Conservation (phyloP, 108 stramenopile genomes). For the Cyclotella baltica region DNA sequence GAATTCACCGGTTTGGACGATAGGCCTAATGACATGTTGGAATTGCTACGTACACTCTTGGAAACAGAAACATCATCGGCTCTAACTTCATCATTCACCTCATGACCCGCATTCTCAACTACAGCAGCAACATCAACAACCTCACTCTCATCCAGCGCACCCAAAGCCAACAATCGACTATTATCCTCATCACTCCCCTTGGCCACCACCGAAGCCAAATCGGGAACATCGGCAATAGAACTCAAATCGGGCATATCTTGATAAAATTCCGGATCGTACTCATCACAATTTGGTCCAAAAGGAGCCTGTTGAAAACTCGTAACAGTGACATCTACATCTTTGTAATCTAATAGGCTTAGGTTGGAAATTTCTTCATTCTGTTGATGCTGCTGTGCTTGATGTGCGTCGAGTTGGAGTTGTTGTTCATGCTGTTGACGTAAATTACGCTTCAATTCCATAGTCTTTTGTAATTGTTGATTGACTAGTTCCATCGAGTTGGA, state of each 20-base stretch:
- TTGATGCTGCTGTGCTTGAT: background rate
- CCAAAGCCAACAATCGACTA: too few species aligned
- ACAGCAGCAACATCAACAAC: background rate
- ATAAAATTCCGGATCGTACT: background rate
- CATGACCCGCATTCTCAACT: background rate
- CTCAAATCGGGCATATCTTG: background rate
- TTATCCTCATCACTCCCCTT: too few species aligned
- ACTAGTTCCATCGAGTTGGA: background rate
- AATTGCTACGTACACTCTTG: constrained; percentile 8
- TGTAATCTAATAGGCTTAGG: background rate
- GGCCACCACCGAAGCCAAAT: too few species aligned
- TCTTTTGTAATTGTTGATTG: constrained; percentile 8
- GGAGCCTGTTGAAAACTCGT: background rate
- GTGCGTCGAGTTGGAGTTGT: too few species aligned
- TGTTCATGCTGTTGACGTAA: background rate
- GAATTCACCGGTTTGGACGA: background rate
- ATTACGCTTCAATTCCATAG: background rate
- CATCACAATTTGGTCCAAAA: background rate
- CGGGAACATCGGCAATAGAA: too few species aligned
- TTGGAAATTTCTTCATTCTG: constrained; percentile 1
- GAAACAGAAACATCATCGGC: background rate
- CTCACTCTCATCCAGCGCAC: too few species aligned
- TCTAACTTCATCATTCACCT: background rate
- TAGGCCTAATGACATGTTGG: background rate
- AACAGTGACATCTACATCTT: constrained; percentile 4